These are phyloP conservation scores for Russula lepida DNA, from an alignment of 768 basidiomycete species.

Conservation along the genomic window DNA sequence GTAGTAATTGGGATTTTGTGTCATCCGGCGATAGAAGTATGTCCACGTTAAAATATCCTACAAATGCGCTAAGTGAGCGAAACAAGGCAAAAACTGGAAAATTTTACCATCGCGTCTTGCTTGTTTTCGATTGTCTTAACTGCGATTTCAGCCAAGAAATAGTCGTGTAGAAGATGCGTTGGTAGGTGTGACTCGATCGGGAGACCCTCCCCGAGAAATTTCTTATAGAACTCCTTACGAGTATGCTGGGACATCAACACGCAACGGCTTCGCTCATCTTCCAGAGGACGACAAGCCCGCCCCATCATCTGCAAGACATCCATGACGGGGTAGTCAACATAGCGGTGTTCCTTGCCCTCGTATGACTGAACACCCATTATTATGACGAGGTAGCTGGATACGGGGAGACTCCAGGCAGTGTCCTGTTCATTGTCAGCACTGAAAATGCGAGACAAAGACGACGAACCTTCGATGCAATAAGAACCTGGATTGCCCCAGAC, in stretches of 20 bases:
- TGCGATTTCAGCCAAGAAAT: slow-evolving; percentile 96
- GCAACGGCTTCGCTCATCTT: slow-evolving; percentile 87
- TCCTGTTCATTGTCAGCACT: slow-evolving; percentile 44
- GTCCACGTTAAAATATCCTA: slow-evolving; percentile 98
- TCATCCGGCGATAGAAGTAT: slow-evolving; percentile 95
- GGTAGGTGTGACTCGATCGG: slow-evolving; percentile 95
- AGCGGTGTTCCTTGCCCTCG: slow-evolving; percentile 96
- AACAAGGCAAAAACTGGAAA: neutral
- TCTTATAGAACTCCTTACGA: slow-evolving; percentile 98
- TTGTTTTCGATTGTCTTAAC: slow-evolving; percentile 99
- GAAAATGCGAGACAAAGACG: neutral
- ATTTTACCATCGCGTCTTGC: slow-evolving; percentile 82
- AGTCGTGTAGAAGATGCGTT: slow-evolving; percentile 86
- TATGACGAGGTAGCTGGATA: slow-evolving; percentile 94
- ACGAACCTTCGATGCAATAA: slow-evolving; percentile 86
- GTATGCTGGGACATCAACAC: slow-evolving; percentile 97
- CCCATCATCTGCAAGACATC: slow-evolving; percentile 99
- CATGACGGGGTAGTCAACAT: slow-evolving; percentile 96
- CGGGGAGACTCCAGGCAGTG: slow-evolving; percentile 91
- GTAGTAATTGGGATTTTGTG: slow-evolving; percentile 95
- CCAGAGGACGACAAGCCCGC: slow-evolving; percentile 82
- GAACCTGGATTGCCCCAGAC: slow-evolving; percentile 88
- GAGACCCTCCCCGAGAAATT: slow-evolving; percentile 93
- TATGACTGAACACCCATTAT: slow-evolving; percentile 99
- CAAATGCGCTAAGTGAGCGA: neutral